phyloP scores from a whole-genome alignment of 2,329 filamentous ascomycete genomes.

The Alternaria triticina region DNA sequence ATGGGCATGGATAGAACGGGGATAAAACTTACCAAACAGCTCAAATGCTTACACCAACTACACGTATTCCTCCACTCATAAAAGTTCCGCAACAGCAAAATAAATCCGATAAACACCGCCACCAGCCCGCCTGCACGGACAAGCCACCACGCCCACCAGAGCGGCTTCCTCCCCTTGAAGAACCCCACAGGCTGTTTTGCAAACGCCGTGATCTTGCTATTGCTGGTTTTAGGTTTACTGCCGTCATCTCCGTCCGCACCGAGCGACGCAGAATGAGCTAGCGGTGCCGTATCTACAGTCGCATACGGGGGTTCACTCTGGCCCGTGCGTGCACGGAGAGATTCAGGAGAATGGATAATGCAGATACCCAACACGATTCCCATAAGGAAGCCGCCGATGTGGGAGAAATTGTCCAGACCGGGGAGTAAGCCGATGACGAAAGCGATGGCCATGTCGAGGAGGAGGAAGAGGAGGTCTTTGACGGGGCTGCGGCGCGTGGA shows the following conservation, averaged over 20 bases:
- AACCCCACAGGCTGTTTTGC: conserved; percentile 67
- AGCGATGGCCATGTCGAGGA: conserved; percentile 84
- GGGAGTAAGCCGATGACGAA: conserved; percentile 92
- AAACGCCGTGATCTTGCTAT: conserved; percentile 50
- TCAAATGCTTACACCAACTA: conserved; percentile 93
- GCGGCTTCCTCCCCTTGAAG: conserved; percentile 88
- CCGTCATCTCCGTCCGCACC: background rate
- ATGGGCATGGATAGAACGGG: background rate
- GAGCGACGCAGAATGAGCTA: conserved; percentile 12
- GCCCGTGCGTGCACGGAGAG: conserved; percentile 75
- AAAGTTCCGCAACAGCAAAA: conserved; percentile 88
- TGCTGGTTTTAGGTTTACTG: background rate
- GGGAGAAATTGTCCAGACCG: conserved; percentile 94
- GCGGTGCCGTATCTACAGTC: conserved; percentile 57
- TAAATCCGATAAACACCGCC: conserved; percentile 82
- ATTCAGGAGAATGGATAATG: conserved; percentile 85
- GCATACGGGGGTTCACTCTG: conserved; percentile 73
- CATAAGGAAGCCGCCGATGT: conserved; percentile 95
- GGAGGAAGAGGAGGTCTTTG: conserved; percentile 85
- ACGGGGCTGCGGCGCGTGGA: conserved; percentile 75
- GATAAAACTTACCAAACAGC: conserved; percentile 77
- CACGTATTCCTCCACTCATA: conserved; percentile 80
- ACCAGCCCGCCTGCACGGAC: conserved; percentile 79
- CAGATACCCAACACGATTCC: conserved; percentile 86
- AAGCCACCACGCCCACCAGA: conserved; percentile 99